These are phyloP conservation scores for Brettanomyces custersianus DNA, from an alignment of 805 yeast genomes.

Conservation along the genomic window DNA sequence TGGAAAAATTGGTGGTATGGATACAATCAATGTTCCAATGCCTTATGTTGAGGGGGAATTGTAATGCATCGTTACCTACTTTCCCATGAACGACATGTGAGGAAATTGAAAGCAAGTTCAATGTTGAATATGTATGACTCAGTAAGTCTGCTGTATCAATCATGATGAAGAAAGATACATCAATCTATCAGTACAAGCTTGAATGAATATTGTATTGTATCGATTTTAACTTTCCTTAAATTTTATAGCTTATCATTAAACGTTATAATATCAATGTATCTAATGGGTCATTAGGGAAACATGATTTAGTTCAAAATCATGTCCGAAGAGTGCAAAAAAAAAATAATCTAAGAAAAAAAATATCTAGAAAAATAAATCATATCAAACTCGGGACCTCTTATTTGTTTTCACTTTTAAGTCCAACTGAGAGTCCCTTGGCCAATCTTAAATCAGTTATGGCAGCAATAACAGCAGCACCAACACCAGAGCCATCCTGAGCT, in stretches of 20 bases:
- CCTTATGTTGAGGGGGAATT: conserved; percentile 75
- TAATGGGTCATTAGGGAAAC: no score
- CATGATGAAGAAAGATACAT: not conserved
- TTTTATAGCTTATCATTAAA: no score
- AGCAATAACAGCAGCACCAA: conserved; percentile 97
- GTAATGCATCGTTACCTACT: conserved; percentile 88
- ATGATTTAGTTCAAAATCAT: no score
- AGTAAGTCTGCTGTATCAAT: not conserved
- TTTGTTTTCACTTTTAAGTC: conserved; percentile 24
- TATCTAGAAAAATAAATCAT: not conserved
- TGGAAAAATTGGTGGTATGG: conserved; percentile 82
- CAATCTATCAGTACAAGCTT: not conserved
- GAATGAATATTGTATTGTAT: no score
- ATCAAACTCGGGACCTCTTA: not conserved
- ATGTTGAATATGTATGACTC: conserved; percentile 3
- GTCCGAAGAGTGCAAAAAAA: not conserved
- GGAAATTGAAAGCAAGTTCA: conserved; percentile 48
- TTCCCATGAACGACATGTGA: conserved; percentile 95
- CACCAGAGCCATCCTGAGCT: conserved; percentile 98
- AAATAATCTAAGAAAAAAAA: no score
- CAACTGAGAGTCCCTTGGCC: conserved; percentile 61
- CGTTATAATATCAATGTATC: no score
- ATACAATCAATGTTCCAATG: conserved; percentile 93
- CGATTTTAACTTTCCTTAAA: no score
- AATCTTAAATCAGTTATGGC: conserved; percentile 83